Evolutionary conservation across 192 early-diverging fungal species (phyloP).

Genomic region (Chytriomyces hyalinus): DNA sequence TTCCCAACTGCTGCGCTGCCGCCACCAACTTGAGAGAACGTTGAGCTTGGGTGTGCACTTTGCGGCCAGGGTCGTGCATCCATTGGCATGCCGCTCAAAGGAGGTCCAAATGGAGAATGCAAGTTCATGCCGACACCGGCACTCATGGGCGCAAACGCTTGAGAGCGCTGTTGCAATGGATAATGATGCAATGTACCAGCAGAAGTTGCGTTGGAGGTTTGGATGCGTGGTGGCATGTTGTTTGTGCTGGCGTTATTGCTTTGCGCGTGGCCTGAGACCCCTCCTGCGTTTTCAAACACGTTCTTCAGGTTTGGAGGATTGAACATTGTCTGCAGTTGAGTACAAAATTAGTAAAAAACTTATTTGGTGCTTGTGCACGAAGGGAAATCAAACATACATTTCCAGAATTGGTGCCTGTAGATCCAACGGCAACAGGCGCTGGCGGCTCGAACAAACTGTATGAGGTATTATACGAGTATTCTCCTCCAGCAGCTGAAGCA

Average conservation of each 20-base stretch:
- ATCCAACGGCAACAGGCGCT: not conserved
- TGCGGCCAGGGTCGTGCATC: not conserved
- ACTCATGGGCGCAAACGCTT: not conserved
- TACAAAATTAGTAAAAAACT: constrained; percentile 8
- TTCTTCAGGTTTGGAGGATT: constrained; percentile 30
- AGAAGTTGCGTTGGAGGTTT: not conserved
- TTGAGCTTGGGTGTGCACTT: constrained; percentile 3
- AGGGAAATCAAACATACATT: not conserved
- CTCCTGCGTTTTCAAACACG: constrained; percentile 31
- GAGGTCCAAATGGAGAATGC: not conserved
- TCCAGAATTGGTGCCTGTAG: not conserved
- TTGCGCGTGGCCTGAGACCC: constrained; percentile 7
- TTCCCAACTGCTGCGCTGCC: not conserved
- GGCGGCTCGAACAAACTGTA: constrained; percentile 30
- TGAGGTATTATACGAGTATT: constrained; percentile 5
- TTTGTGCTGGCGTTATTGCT: too few relatives aligned
- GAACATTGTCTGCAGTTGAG: constrained; percentile 30
- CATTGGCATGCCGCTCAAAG: not conserved
- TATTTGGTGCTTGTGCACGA: not conserved
- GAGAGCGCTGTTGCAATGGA: not conserved
- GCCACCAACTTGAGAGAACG: not conserved
- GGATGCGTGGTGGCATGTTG: constrained; percentile 8
- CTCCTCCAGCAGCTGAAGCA: constrained; percentile 27
- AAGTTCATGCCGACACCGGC: not conserved
- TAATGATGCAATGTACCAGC: not conserved